A percentile compares a stretch with the other conserved stretches of the same genome.
Conservation (phyloP, 2,329 filamentous ascomycete genomes). For the Arthrobotrys sinensis region DNA sequence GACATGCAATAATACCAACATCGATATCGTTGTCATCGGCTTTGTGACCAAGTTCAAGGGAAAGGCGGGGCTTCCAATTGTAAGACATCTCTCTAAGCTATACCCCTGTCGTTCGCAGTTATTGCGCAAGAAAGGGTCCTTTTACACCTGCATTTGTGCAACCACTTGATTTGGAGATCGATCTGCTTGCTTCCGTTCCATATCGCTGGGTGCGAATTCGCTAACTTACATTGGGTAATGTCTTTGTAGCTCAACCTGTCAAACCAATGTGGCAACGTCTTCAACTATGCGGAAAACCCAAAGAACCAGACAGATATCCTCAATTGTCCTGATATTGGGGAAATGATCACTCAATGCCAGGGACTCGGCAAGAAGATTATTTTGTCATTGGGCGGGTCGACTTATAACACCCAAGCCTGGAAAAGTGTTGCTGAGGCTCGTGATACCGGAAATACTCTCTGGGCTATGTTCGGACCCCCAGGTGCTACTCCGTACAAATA, state of each 20-base stretch:
- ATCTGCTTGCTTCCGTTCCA: constrained; percentile 21
- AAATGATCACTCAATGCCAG: constrained; percentile 73
- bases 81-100: constrained; percentile 26
- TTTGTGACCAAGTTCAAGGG: constrained; percentile 57
- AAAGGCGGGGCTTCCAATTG: constrained; percentile 37
- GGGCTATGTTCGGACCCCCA: constrained; percentile 77
- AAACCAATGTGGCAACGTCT: constrained; percentile 48
- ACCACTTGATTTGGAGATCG: constrained; percentile 2
- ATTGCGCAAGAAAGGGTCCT: not conserved
- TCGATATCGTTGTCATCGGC: constrained; percentile 49
- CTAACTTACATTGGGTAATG: constrained; percentile 22
- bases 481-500: constrained; percentile 68
- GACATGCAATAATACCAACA: constrained; percentile 45
- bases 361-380: constrained; percentile 77
- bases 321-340: constrained; percentile 47
- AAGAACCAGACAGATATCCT: constrained; percentile 49
- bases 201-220: constrained; percentile 13
- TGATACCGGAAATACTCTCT: constrained; percentile 75
- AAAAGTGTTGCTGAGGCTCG: constrained; percentile 71
- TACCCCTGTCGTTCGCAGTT: not conserved
- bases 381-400: constrained; percentile 80
- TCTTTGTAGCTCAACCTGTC: constrained; percentile 50
- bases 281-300: constrained; percentile 26
- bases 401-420: constrained; percentile 73
- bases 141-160: not conserved